Evolutionary conservation across 257 asterid species (phyloP), one percentile per base, ranked within the genome.

Genomic region (Eustoma russellianum): DNA sequence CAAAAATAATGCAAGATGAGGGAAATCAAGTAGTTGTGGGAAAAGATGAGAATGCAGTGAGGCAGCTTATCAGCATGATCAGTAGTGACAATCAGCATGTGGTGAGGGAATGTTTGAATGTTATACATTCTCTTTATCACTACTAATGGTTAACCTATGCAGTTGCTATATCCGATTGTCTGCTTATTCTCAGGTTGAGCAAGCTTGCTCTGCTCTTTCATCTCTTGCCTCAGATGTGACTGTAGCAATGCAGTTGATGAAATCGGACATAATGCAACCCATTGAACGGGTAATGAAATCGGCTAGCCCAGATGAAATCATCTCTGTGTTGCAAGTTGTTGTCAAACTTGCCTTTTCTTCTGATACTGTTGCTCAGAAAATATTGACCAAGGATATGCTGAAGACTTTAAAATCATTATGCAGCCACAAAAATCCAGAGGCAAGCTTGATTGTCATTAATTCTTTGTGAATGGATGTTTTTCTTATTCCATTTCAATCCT

Each of bases 51-150:
- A 88, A 92, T 72, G 99, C 97, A 33, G 83, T 88, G 69, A 83
- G 94, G 63, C 99, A 92, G 83, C 99, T 92, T 61, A 92, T 92
- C 66, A 92, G 99, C 76, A 92, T 92, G 99, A 88, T 92, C 67
- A 85, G 95, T 77, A 92, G 95, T 70, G 97, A 92, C 50, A 78
- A 88, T 71, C 95, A 85, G 79, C 97, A 85, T 49, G 97, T 92
- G 99, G 97, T 92, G 77, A 58, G 94, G 52, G 3, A 66, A 47
- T 67, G 38, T 55, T 55, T 15, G 35, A 16, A 49, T 56, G 38
- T 52, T 52, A 60, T 46, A 50, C 53, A 52, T 50, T 49, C 48
- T 54, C 51, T 35, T 24, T 24, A 24, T 24, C 3, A 24, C 30
- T 24, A 24, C 30, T 4, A 24, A 24, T 24, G 3, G 3, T 24